Evolutionary conservation across 2,329 filamentous ascomycete species (phyloP), one percentile per base, ranked within the genome.

Genomic region (Ramichloridium luteum): DNA sequence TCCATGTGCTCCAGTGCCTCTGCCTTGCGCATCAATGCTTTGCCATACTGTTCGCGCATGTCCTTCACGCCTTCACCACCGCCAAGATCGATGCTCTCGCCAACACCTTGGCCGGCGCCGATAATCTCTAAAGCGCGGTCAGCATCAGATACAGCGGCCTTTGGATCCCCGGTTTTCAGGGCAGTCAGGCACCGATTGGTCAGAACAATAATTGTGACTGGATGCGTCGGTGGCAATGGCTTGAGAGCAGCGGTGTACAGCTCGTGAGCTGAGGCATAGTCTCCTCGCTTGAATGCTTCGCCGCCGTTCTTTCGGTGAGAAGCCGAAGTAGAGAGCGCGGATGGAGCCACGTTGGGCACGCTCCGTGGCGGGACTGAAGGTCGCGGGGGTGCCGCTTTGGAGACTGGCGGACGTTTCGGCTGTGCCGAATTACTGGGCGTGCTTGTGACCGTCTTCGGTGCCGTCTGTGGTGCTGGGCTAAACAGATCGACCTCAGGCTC

Each of bases 1-100:
- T 98, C 90, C 67, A 98, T 79, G 51, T 93, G 80, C 56, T 98
- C 90, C 5, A 96, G 67, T 1, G 85, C 90, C 59, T 98, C 90
- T 1, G 90, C 90, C 62, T 96, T 96, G 32, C 90, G 79, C 60
- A 82, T 88, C 16, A 96, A 62, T 0, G 88, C 88, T 57, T 96
- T 98, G 32, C 84, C 86, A 51, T 80, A 96, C 40, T 93, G 81
- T 12, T 93, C 86, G 41, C 74, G 80, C 82, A 98, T 93, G 28
- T 88, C 79, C 44, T 92, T 90, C 13, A 66, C 65, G 5, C 61
- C 60, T 34, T 69, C 70, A 4, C 63, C 61, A 10, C 64, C 64
- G 14, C 65, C 68, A 0, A 93, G 64, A 13, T 78, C 68, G 26
- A 98, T 83, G 5, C 63, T 72, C 58, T 98, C 90, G 12, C 74